Percentiles rank a stretch among this genome's conserved stretches.
Conservation (phyloP, 345 rosid species). For the Ceriops decandra region DNA sequence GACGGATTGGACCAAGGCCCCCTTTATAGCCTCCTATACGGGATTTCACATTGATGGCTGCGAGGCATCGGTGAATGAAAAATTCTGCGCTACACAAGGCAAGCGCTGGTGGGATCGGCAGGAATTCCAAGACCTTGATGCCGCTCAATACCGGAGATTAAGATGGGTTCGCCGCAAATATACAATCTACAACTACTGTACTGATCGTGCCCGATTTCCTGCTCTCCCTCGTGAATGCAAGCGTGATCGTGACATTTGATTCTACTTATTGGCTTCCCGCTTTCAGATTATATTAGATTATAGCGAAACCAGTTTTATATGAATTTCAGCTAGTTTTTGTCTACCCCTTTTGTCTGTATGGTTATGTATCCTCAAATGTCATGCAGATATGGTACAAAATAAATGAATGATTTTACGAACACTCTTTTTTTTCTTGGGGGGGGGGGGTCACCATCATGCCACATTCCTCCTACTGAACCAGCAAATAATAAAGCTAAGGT, state of each 20-base stretch:
- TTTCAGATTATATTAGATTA: no score
- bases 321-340: no score
- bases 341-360: no score
- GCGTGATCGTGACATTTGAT: not conserved
- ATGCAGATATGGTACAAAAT: no score
- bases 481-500: no score
- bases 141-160: not conserved
- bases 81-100: not conserved
- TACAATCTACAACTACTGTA: not conserved
- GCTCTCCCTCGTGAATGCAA: not conserved
- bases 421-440: no score
- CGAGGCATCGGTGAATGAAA: not conserved
- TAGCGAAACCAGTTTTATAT: no score
- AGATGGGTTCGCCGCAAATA: not conserved
- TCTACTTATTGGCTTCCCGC: not conserved
- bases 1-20: not conserved
- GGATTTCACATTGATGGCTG: not conserved
- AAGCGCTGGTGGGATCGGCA: not conserved
- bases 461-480: no score
- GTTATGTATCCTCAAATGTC: no score
- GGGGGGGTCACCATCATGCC: no score
- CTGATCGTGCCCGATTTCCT: not conserved
- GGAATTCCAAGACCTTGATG: not conserved
- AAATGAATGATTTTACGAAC: no score
- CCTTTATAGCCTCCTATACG: not conserved